phyloP scores from a whole-genome alignment of 345 rosid species.

The Laguncularia racemosa region DNA sequence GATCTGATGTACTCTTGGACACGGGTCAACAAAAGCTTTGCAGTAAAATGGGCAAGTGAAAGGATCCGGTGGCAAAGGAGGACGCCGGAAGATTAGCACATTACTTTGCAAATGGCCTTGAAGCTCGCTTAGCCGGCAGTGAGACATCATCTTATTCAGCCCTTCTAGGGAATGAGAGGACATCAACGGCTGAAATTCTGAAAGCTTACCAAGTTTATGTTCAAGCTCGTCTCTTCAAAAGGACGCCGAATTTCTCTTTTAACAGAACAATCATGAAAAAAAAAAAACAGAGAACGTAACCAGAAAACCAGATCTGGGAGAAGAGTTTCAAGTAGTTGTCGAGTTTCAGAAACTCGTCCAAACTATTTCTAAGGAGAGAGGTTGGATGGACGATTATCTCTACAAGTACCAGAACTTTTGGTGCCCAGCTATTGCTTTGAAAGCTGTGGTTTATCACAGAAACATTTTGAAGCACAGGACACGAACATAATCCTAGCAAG shows the following conservation, averaged over 20 bases:
- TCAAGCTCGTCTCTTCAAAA: slow-evolving; percentile 39
- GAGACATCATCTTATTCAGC: slow-evolving; percentile 21
- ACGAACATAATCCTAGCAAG: too few species aligned
- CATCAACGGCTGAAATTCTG: slow-evolving; percentile 47
- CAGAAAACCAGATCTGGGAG: too few species aligned
- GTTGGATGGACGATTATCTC: too few species aligned
- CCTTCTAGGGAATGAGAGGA: slow-evolving; percentile 6
- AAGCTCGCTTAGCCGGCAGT: slow-evolving; percentile 49
- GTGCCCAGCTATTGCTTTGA: too few species aligned
- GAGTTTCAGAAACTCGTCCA: too few species aligned
- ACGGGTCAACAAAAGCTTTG: slow-evolving; percentile 1
- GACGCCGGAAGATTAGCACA: slow-evolving; percentile 39
- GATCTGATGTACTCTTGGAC: neutral
- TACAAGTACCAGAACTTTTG: too few species aligned
- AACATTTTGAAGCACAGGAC: too few species aligned
- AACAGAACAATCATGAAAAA: slow-evolving; percentile 33
- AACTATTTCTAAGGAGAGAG: too few species aligned
- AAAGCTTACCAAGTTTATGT: slow-evolving; percentile 45
- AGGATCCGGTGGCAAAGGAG: slow-evolving; percentile 13
- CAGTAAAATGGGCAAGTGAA: slow-evolving; percentile 1
- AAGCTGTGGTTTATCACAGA: too few species aligned
- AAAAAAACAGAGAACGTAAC: too few species aligned
- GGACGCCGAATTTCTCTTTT: slow-evolving; percentile 38
- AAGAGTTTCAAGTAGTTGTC: too few species aligned
- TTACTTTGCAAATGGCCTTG: slow-evolving; percentile 56